These are phyloP conservation scores for Helenozyma baotianmanensis DNA, from an alignment of 805 yeast genomes.

Conservation along the genomic window DNA sequence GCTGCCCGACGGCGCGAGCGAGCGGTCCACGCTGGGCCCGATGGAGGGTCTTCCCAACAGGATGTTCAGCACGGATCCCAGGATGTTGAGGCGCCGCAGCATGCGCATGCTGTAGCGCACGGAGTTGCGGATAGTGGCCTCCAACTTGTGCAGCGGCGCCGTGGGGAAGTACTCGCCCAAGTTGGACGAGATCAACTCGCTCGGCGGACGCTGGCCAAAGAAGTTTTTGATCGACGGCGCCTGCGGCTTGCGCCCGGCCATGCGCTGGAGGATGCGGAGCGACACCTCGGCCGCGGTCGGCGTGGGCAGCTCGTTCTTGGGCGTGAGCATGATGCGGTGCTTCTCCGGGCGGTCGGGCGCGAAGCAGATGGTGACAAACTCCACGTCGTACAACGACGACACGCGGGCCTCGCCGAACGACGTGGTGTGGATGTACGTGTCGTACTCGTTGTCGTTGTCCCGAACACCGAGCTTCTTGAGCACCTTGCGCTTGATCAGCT, in stretches of 20 bases:
- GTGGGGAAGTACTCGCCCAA: constrained; percentile 89
- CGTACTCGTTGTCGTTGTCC: constrained; percentile 46
- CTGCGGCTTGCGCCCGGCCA: constrained; percentile 13
- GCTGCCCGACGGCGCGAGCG: constrained; percentile 2
- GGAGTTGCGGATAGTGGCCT: constrained; percentile 78
- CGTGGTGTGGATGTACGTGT: constrained; percentile 52
- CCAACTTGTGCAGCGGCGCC: constrained; percentile 64
- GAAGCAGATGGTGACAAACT: constrained; percentile 77
- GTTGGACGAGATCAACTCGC: constrained; percentile 85
- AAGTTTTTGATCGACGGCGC: constrained; percentile 39
- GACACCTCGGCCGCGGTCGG: constrained; percentile 55
- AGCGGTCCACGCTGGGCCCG: constrained; percentile 14
- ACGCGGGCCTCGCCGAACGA: constrained; percentile 12
- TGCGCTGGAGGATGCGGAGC: constrained; percentile 34
- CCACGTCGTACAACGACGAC: constrained; percentile 65
- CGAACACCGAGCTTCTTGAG: constrained; percentile 53
- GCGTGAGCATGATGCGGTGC: constrained; percentile 64
- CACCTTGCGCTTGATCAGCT: constrained; percentile 66
- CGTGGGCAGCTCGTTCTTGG: constrained; percentile 60
- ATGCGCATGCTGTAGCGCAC: constrained; percentile 71
- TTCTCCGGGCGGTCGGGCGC: constrained; percentile 68
- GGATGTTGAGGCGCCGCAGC: constrained; percentile 34
- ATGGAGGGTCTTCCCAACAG: constrained; percentile 20
- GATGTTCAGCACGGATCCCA: constrained; percentile 8
- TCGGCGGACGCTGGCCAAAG: constrained; percentile 90